Evolutionary conservation across 2,329 filamentous ascomycete genomes (phyloP), one percentile per base, ranked within the genome.

Genomic region (Pestalotiopsis sp.): DNA sequence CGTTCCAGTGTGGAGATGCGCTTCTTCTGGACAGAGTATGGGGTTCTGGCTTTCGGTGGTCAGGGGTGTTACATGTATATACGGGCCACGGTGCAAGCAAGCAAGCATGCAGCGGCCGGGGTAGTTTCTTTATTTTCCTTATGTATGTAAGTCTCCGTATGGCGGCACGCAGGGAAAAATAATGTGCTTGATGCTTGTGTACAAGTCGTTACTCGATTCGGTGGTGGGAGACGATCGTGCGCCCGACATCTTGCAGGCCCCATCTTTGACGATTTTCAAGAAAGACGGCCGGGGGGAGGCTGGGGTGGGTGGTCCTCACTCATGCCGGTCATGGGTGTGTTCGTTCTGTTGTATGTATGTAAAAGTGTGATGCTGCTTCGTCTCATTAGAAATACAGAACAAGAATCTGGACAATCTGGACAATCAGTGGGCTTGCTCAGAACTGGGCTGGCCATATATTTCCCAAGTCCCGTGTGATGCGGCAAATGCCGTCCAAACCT

Each of bases 401-500:
- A 35, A 35, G 30, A 35, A 35, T 35, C 30, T 35, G 30, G 30
- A 35, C 30, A 35, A 35, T 35, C 30, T 35, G 30, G 30, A 35
- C 30, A 35, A 35, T 35, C 30, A 35, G 30, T 9, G 30, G 30
- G 44, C 17, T 39, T 40, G 14, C 9, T 35, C 5, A 58, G 11
- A 58, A 14, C 14, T 22, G 10, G 9, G 26, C 58, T 20, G 58
- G 3, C 7, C 38, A 11, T 44, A 14, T n/a, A 14, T 10, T 48
- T 22, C 38, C 30, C 30, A 1, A n/a, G 13, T 30, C 26, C 22
- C 35, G 44, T 11, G 44, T n/a, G 44, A 22, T 17, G 26, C 60
- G 60, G 60, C 38, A 52, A 63, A 63, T 63, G 60, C 60, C 60
- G 60, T 22, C 38, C 60, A 52, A 48, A 24, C 44, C 60, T 52